Conservation (phyloP, 257 asterid species). For the Nicotiana noctiflora region DNA sequence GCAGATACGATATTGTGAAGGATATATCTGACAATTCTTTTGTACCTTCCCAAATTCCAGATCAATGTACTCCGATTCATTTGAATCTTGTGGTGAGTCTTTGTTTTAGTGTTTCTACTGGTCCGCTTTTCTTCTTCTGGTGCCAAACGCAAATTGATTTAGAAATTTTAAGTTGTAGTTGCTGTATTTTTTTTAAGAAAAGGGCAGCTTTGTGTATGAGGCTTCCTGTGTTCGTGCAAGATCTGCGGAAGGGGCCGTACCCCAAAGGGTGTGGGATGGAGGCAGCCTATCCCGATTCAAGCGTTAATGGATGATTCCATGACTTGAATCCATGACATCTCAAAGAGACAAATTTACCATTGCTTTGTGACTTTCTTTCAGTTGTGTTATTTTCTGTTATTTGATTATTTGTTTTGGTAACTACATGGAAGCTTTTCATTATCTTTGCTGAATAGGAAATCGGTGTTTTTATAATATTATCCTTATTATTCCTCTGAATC, state of each 20-base stretch:
- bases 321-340: no score
- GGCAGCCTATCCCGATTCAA: no score
- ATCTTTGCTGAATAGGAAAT: background rate
- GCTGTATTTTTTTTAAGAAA: background rate
- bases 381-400: background rate
- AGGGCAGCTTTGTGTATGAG: no score
- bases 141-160: background rate
- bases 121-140: background rate
- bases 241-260: no score
- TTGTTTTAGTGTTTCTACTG: background rate
- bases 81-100: conserved; percentile 82
- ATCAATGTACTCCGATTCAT: conserved; percentile 81
- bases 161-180: background rate
- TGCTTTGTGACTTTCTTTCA: no score
- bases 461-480: background rate
- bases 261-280: no score
- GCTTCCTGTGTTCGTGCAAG: no score
- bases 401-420: background rate
- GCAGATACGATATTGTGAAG: conserved; percentile 65
- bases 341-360: no score
- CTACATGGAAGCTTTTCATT: background rate
- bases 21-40: conserved; percentile 43
- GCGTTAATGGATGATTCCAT: no score
- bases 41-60: conserved; percentile 49
- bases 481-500: background rate